These are phyloP conservation scores for Colletotrichum destructivum DNA, from an alignment of 2,329 filamentous ascomycete species.

Conservation along the genomic window DNA sequence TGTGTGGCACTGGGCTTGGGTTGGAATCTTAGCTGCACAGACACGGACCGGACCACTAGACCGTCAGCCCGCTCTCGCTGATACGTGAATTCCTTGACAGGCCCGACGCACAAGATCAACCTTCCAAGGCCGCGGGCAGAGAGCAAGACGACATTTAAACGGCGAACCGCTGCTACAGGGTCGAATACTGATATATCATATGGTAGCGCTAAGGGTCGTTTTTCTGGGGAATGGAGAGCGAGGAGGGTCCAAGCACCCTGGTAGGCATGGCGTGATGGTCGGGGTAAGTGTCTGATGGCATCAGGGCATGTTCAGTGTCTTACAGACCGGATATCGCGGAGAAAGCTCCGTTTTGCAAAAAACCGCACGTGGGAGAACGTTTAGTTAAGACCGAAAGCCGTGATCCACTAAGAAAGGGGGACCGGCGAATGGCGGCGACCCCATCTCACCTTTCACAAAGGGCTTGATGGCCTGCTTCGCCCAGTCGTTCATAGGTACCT, in stretches of 20 bases:
- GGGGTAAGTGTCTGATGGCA: conserved; percentile 24
- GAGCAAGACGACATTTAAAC: not conserved
- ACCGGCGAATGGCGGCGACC: not conserved
- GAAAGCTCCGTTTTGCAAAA: not conserved
- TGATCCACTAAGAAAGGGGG: conserved; percentile 2
- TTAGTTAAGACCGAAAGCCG: not conserved
- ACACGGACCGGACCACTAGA: not conserved
- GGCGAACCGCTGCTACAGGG: not conserved
- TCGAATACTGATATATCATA: not conserved
- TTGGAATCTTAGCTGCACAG: not conserved
- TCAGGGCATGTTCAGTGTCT: not conserved
- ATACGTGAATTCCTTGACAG: conserved; percentile 1
- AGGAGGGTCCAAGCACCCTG: conserved; percentile 6
- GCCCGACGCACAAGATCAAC: not conserved
- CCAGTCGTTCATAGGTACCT: not conserved
- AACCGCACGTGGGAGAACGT: conserved; percentile 9
- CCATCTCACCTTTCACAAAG: not conserved
- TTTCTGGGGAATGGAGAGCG: conserved; percentile 26
- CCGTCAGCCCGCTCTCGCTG: not conserved
- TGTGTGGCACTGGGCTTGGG: conserved; percentile 8
- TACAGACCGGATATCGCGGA: conserved; percentile 17
- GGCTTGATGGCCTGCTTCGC: conserved; percentile 7
- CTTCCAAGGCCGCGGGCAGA: not conserved
- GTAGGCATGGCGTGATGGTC: conserved; percentile 32
- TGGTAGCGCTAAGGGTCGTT: conserved; percentile 14